These are phyloP conservation scores for Solanum clarkiae DNA, from an alignment of 257 asterid genomes.

Conservation along the genomic window DNA sequence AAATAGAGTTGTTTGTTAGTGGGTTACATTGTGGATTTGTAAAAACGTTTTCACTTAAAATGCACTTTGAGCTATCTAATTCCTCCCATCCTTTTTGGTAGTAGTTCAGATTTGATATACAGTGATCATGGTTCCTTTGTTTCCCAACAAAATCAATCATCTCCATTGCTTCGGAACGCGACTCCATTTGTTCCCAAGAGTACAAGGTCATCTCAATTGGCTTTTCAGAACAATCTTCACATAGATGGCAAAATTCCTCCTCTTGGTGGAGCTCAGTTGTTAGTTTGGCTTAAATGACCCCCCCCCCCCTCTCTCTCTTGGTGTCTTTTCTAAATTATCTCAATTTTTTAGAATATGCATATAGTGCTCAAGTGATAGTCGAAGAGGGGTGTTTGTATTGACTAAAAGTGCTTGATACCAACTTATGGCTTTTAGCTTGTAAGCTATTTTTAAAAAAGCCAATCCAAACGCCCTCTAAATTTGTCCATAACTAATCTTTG, in stretches of 20 bases:
- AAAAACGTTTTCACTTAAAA: neutral
- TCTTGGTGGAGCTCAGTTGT: slow-evolving; percentile 32
- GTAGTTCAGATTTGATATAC: slow-evolving; percentile 21
- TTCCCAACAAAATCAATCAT: slow-evolving; percentile 26
- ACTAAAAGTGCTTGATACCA: neutral
- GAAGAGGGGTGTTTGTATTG: neutral
- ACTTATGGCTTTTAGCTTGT: neutral
- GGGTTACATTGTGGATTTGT: neutral
- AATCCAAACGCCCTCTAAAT: neutral
- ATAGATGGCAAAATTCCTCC: slow-evolving; percentile 27
- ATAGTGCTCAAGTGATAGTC: neutral
- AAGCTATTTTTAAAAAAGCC: neutral
- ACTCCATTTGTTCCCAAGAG: slow-evolving; percentile 15
- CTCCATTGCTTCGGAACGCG: slow-evolving; percentile 29
- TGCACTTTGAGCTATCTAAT: neutral
- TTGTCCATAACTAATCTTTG: neutral
- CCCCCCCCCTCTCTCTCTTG: neutral
- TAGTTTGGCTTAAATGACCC: slow-evolving; percentile 14
- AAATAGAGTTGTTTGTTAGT: neutral
- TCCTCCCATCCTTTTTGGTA: slow-evolving; percentile 12
- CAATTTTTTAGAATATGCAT: neutral
- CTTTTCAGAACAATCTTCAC: slow-evolving; percentile 27
- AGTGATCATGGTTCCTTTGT: slow-evolving; percentile 16
- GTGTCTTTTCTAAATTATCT: neutral
- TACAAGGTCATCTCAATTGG: slow-evolving; percentile 24